Evolutionary conservation across 257 asterid species (phyloP), one percentile per base, ranked within the genome.

Genomic region (Plectranthus barbatus): DNA sequence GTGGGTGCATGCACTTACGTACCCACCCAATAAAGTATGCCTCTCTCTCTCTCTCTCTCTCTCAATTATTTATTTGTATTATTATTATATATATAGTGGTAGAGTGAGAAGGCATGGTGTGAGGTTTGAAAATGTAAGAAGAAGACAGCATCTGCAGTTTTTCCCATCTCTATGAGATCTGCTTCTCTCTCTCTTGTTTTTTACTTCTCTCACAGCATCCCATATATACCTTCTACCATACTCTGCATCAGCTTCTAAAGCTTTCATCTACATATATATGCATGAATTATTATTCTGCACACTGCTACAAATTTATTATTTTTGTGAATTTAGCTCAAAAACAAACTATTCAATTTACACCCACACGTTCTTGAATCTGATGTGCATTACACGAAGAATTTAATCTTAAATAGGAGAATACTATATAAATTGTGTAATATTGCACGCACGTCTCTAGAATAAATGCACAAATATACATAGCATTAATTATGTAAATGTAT

Each of bases 121-220:
- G 5, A 1, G 31, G 5, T 26, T 26, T 26, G 0, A 4, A n/a
- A 50, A 51, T 18, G 60, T 18, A 36, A 62, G 21, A 63, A 63
- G 60, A 74, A 26, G 75, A 74, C 75, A 69, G 20, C 45, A 26
- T 70, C 57, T 70, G 73, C 71, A 66, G 48, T 75, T 31, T 71
- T 67, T 26, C 56, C 71, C 71, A 71, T 75, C 71, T 57, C 77
- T 62, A 55, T 66, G 26, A 70, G 60, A 70, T 75, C 76, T 71
- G 74, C 54, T 41, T 6, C 41, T 68, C 55, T 71, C 77, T 67
- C 53, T 3, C 18, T 42, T 59, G 70, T 58, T 54, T 13, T 20
- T n/a, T n/a, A n/a, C n/a, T n/a, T n/a, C n/a, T n/a, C n/a, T n/a
- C n/a, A n/a, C 29, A 5, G 10, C 56, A 26, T 37, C 45, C 62